phyloP scores from a whole-genome alignment of 345 rosid genomes.

The Turritis glabra region DNA sequence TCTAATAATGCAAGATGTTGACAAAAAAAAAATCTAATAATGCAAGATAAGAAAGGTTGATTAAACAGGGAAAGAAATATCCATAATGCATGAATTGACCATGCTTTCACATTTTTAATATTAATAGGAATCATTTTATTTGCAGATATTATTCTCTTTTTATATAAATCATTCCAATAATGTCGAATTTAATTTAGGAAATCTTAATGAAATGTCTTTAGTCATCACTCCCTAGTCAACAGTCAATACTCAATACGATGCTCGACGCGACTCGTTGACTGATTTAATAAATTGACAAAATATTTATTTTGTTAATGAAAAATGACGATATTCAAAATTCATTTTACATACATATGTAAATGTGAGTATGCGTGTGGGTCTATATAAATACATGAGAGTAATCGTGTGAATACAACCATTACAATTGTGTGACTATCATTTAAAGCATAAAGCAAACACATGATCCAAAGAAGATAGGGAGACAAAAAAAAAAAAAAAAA shows the following conservation, averaged over 20 bases:
- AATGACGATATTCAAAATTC: neutral
- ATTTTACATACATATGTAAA: conserved; percentile 12
- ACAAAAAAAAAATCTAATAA: too few species aligned
- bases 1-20: too few species aligned
- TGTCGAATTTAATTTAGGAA: neutral
- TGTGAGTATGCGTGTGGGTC: conserved; percentile 40
- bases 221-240: neutral
- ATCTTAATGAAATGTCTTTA: neutral
- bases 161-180: neutral
- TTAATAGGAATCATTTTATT: neutral
- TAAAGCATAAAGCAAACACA: conserved; percentile 36
- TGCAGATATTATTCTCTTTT: conserved; percentile 24
- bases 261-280: conserved; percentile 8
- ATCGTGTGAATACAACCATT: conserved; percentile 39
- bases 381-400: conserved; percentile 34
- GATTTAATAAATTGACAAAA: neutral
- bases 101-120: neutral
- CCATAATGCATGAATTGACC: conserved; percentile 9
- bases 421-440: conserved; percentile 41
- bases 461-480: conserved; percentile 19
- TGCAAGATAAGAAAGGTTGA: neutral
- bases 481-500: neutral
- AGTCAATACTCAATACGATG: neutral
- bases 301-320: neutral
- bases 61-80: conserved; percentile 12